Base-by-base conservation (phyloP, 139 green algal genomes). In the Micractinium conductrix region DNA sequence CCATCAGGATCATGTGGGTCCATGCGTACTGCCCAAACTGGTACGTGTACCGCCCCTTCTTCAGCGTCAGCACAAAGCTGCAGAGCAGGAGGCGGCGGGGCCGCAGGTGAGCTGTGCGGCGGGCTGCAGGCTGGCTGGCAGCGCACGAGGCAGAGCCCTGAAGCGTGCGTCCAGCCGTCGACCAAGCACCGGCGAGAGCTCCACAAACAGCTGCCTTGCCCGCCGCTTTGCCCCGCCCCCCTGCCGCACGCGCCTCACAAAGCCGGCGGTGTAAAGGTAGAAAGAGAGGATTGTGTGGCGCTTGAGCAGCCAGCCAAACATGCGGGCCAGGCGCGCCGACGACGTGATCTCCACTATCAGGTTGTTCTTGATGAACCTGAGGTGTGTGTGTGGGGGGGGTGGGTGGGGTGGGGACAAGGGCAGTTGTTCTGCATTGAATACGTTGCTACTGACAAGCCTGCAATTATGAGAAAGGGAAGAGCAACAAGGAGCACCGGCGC, bases 1-100 rank as follows among this genome's bases (percentile, higher is more conserved):
- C 90, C 83, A 99, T 87, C 53, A 99, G 92, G 85, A 99, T 99
- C 93, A 99, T 98, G 92, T 99, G 97, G 62, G 96, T 99, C 97
- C 97, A 99, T 12, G 96, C 97, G 83, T 96, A 99, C 90, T 99
- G 96, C 71, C 91, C 91, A 92, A 99, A 99, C 88, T 99, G 97
- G 88, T 98, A 97, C 73, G 94, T 82, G 90, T 98, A 98, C 83
- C 92, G 89, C 44, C 94, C 91, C 85, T 95, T 95, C 87, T 96
- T 90, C 78, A 99, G 89, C 67, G 88, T 95, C 83, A 99, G 88
- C 48, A 99, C 97, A 91, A 99, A 99, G 35, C 88, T 86, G 22
- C 98, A 91, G 40, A 62, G n/a, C 38, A 4, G 28, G 38, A 40
- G 85, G 91, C 35, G 45, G 62, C 0, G 1, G 38, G 33, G 63